Evolutionary conservation across 208 protist genomes (phyloP), one percentile per base, ranked within the genome.

Genomic region (Leishmania mexicana): DNA sequence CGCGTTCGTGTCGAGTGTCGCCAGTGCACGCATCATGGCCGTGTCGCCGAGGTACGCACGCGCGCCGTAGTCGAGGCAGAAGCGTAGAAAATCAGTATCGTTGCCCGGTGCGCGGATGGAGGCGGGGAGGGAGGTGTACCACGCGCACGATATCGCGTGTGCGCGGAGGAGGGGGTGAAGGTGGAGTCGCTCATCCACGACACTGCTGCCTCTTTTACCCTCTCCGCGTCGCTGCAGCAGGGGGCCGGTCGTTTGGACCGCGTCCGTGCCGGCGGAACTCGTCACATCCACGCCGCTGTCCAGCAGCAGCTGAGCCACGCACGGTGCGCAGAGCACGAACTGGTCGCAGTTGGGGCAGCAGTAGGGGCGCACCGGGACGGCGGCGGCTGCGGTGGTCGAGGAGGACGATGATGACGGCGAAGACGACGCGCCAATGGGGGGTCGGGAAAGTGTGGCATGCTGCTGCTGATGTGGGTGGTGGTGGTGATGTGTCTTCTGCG

Each of bases 71-170:
- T 90, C 75, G 1, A 97, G 82, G 13, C 85, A 89, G 79, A 97
- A 97, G 17, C 94, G 94, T 21, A 97, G 60, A 72, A 93, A 94
- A 77, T 97, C 94, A 0, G 94, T 97, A 71, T 97, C 94, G 64
- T 90, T 86, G 47, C 87, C 88, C 7, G 81, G 79, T 7, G 88
- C 92, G 1, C 89, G 88, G 2, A 94, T 87, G 13, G 87, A 81
- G 24, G 77, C 83, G 15, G 94, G 94, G 38, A 97, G 85, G 8
- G 85, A 82, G 68, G 84, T 92, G 81, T 94, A 96, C 92, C 92
- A 96, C 31, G 72, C 76, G 72, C 94, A 97, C 3, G 85, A 87
- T n/a, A 90, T 38, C 19, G 67, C 40, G 78, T 97, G 94, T 13
- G 83, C 83, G n/a, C 85, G 72, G 17, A 92, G 79, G 42, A 91